Evolutionary conservation across 345 rosid species (phyloP), one percentile per base, ranked within the genome.

Genomic region (Melaleuca alternifolia): DNA sequence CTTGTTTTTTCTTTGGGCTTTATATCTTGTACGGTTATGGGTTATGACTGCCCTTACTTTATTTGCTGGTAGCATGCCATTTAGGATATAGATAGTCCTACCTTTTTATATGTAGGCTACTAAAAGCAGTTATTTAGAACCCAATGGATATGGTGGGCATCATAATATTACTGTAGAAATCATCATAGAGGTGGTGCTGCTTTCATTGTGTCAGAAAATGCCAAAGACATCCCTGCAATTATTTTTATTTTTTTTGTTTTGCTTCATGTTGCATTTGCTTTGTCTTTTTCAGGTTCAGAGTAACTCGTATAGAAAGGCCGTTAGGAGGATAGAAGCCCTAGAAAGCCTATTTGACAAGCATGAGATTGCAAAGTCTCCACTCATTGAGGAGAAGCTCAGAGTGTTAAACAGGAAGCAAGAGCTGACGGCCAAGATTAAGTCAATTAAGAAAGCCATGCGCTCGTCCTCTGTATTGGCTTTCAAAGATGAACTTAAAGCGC

Each of bases 401-500:
- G 94, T 96, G 76, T 90, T 96, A 71, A 94, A 93, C 91, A 91
- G 85, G 88, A 97, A 96, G 91, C 93, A 94, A 91, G 98, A 94
- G 88, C 87, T 97, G 89, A 92, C 89, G 1, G 91, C 98, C 83
- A 96, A 93, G 91, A 94, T 97, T 87, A 97, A 94, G 90, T 92
- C 95, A 83, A 92, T 95, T 87, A 97, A 91, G 93, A 97, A 92
- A 89, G 87, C 91, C 48, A 92, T 93, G 91, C 94, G 96, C 77
- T 93, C 94, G 86, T 95, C 98, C 87, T 90, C 97, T 51, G 89
- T 92, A 30, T 91, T 97, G 92, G 99, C 98, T 37, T 97, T 97
- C 89, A 97, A 97, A 91, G 99, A 96, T 88, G 99, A 97, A 89
- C 99, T 97, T 37, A 97, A 95, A 91, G 98, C 99, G 59, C 94